A percentile compares a stretch with the other conserved stretches of the same genome.
These are phyloP conservation scores for Ormosia semicastrata DNA, from an alignment of 306 rosid species.

Conservation along the genomic window DNA sequence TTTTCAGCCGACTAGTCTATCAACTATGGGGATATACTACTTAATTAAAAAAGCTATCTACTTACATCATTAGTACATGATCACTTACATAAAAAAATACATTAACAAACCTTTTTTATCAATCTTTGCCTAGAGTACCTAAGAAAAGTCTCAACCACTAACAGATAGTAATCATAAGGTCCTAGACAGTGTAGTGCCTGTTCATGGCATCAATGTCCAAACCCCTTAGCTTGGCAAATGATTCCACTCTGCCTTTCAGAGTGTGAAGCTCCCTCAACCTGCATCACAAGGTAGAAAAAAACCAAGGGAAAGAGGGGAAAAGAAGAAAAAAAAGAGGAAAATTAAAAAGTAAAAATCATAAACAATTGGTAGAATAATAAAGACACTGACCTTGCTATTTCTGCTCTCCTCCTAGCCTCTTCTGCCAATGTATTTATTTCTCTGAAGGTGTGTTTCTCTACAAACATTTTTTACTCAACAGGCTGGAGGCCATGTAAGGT, in stretches of 20 bases:
- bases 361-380: background rate
- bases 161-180: no score
- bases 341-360: no score
- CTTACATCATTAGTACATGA: no score
- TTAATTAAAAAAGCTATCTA: no score
- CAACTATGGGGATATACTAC: no score
- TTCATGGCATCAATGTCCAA: constrained; percentile 64
- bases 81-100: no score
- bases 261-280: constrained; percentile 88
- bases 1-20: no score
- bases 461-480: constrained; percentile 30
- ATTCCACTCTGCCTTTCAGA: constrained; percentile 69
- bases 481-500: constrained; percentile 67
- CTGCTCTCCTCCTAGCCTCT: constrained; percentile 77
- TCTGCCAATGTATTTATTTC: constrained; percentile 70
- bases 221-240: constrained; percentile 66
- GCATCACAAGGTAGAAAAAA: background rate
- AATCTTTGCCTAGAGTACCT: no score
- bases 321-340: no score
- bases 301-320: background rate
- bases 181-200: constrained; percentile 66
- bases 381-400: constrained; percentile 63
- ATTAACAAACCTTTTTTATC: no score
- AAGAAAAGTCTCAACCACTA: no score
- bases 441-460: constrained; percentile 55